Conservation (phyloP, 805 yeast genomes). For the Saccharomycodes ludwigii region DNA sequence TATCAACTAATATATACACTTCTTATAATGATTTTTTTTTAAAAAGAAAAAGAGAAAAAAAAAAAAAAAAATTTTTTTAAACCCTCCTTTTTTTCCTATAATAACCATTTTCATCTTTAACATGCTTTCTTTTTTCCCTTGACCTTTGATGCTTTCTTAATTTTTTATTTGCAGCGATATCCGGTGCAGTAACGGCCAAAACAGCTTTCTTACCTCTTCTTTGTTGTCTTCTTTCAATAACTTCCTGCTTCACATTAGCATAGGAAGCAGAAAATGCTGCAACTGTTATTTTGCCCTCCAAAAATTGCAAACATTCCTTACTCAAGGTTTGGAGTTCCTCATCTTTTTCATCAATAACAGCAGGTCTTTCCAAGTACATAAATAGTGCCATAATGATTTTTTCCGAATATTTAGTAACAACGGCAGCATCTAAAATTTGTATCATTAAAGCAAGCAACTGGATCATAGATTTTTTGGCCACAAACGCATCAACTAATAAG, state of each 20-base stretch:
- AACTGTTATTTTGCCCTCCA: slow-evolving; percentile 60
- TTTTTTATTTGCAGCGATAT: slow-evolving; percentile 65
- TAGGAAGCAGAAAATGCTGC: slow-evolving; percentile 52
- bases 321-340: slow-evolving; percentile 42
- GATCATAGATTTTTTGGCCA: slow-evolving; percentile 55
- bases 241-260: slow-evolving; percentile 48
- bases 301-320: slow-evolving; percentile 52
- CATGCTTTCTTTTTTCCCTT: slow-evolving; percentile 65
- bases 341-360: slow-evolving; percentile 26
- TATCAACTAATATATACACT: too few species aligned
- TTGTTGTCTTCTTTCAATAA: slow-evolving; percentile 55
- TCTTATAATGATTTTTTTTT: too few species aligned
- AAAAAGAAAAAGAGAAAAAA: not conserved
- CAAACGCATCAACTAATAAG: slow-evolving; percentile 32
- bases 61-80: slow-evolving; percentile 3
- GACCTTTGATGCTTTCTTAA: slow-evolving; percentile 61
- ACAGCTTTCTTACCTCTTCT: slow-evolving; percentile 67
- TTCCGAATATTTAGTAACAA: slow-evolving; percentile 32
- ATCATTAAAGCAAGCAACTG: slow-evolving; percentile 57
- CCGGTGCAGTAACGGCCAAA: slow-evolving; percentile 69
- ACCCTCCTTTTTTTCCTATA: slow-evolving; percentile 38
- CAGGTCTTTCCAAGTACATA: slow-evolving; percentile 31
- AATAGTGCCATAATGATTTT: slow-evolving; percentile 43
- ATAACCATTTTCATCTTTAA: slow-evolving; percentile 65
- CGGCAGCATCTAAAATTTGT: slow-evolving; percentile 34